Base-by-base conservation (phyloP, 202 grass and related monocot species). In the Eragrostis tef region DNA sequence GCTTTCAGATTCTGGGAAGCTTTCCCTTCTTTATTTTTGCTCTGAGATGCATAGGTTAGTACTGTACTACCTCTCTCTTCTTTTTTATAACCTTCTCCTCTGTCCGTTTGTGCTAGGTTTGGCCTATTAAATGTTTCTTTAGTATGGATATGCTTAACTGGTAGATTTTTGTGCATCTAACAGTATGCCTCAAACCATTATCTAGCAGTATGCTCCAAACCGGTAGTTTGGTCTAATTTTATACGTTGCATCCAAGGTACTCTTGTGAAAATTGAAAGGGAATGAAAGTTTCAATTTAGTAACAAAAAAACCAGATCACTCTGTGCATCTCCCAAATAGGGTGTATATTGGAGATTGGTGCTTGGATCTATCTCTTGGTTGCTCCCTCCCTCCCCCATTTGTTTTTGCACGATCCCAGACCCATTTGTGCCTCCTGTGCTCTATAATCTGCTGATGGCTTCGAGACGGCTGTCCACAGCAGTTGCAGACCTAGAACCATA, bases 1-100 rank as follows among this genome's bases (percentile, higher is more conserved):
- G 27, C 88, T 98, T 80, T 98, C 95, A 12, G 95, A 98, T 89
- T 98, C 95, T 49, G 95, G 95, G 79, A 95, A 98, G 77, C 90
- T 98, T 70, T 95, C 95, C 80, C 73, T 98, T 83, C 92, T 98
- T 81, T 89, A 90, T 70, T 95, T 95, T 58, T 94, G 85, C 77
- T 88, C 85, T 79, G 80, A 93, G 85, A 98, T 93, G 92, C 90
- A 98, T 73, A 98, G 95, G 95, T 98, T 80, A 78, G 78, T 88
- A 47, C 71, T 70, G 61, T 64, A 39, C 34, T 39, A 39, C 34
- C 5, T 0, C 6, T 73, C 11, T 8, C 24, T 72, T 77, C 22
- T 79, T 59, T 79, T 71, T 70, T 84, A 48, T 34, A 36, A 9
- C 1, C 15, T 47, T 67, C 25, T 74, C 6, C 3, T 72, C 7